Base-by-base conservation (phyloP, 129 eudicot genomes). In the Solidago caesia region DNA sequence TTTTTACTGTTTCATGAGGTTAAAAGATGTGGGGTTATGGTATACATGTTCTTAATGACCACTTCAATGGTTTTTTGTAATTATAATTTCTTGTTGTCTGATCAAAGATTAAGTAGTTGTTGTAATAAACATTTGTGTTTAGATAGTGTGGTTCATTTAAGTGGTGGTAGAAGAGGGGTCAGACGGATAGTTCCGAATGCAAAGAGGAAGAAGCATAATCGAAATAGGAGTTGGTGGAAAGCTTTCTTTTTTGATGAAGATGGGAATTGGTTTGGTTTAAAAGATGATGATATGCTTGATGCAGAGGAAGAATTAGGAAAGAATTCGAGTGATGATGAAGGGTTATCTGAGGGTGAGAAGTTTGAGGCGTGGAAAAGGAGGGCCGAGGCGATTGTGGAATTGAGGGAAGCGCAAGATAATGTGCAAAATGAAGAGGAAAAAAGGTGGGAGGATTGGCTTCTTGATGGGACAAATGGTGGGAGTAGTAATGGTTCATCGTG, bases 391-490 rank as follows among this genome's bases (percentile, higher is more conserved):
- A 88, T 94, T 55, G 83, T 88, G 9, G 99, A 94, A 44, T 76
- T 94, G 67, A 91, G 94, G 83, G 99, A 91, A 74, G 97, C 97
- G n/a, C 97, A 87, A 47, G 93, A 91, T 16, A 87, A 81, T 15
- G 75, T 81, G 73, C 87, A 75, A 78, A 94, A 94, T 75, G 91
- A 94, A 71, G 97, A 94, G 80, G 77, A 82, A 48, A 78, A 88
- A 57, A 83, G 74, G 77, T 94, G 99, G 99, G 99, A 94, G 77
- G 99, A 94, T 71, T 94, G 99, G 99, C 79, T 94, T 83, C 86
- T 91, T 61, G 91, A 84, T 63, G 87, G 82, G 42, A 64, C 77
- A 8, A 73, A 63, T 57, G 84, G 68, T 79, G 87, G 60, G 77
- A 85, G 70, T 72, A 52, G 51, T 48, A 75, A 74, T 75, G 87